Conservation (phyloP, 345 rosid species). For the Mallotus nudiflorus region DNA sequence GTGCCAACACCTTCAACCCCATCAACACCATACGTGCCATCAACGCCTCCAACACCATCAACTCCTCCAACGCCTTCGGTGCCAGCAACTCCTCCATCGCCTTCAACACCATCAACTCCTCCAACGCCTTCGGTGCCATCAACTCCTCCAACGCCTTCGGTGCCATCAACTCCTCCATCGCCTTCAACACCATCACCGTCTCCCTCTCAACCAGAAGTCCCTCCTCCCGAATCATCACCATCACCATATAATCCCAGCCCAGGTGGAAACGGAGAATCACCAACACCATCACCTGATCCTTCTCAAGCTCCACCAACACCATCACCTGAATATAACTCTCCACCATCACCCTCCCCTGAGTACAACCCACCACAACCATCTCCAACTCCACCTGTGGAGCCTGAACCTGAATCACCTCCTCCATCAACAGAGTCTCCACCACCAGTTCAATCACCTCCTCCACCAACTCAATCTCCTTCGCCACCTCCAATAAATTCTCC, state of each 20-base stretch:
- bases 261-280: neutral
- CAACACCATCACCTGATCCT: neutral
- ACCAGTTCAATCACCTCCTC: neutral
- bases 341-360: neutral
- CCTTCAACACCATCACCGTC: neutral
- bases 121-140: neutral
- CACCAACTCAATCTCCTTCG: conserved; percentile 1
- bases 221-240: neutral
- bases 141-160: neutral
- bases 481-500: neutral
- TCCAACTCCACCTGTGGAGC: neutral
- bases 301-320: neutral
- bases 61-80: conserved; percentile 8
- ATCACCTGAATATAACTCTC: neutral
- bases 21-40: conserved; percentile 6
- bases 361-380: conserved; percentile 1
- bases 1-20: neutral
- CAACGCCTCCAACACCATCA: conserved; percentile 3
- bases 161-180: neutral
- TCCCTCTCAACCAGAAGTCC: neutral
- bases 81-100: conserved; percentile 7
- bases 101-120: conserved; percentile 18
- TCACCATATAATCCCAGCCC: neutral
- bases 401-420: neutral
- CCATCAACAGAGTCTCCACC: neutral